phyloP scores from a whole-genome alignment of 2,329 filamentous ascomycete genomes.

The Fusarium poae region DNA sequence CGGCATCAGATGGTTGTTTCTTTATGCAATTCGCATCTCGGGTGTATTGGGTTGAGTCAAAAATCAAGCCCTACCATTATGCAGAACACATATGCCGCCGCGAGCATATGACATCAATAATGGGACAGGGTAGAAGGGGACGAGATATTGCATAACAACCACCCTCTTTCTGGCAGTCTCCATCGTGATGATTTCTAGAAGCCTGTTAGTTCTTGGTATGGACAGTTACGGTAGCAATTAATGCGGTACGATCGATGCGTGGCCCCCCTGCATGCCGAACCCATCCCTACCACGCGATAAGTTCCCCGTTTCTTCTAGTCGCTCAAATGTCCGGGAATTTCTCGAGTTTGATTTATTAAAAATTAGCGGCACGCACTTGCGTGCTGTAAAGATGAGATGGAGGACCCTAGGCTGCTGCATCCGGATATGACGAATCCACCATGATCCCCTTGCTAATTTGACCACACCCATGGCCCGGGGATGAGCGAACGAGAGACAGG shows the following conservation, averaged over 20 bases:
- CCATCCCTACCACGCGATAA: constrained; percentile 32
- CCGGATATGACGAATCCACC: constrained; percentile 25
- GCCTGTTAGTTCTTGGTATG: constrained; percentile 7
- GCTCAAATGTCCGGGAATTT: constrained; percentile 24
- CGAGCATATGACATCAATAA: constrained; percentile 2
- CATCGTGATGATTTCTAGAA: constrained; percentile 19
- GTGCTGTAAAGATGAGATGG: background rate
- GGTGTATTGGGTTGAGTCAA: constrained; percentile 26
- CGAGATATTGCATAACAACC: constrained; percentile 9
- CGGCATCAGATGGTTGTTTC: constrained; percentile 37
- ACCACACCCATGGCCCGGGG: constrained; percentile 27
- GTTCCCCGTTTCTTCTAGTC: constrained; percentile 11
- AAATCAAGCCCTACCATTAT: constrained; percentile 25
- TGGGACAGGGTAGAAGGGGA: background rate
- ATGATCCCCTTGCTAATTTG: constrained; percentile 40
- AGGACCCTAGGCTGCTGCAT: background rate
- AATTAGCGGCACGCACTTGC: constrained; percentile 9
- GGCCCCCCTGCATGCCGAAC: constrained; percentile 30
- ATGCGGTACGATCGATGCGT: constrained; percentile 39
- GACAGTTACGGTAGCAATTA: constrained; percentile 1
- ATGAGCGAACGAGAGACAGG: constrained; percentile 33
- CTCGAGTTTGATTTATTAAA: constrained; percentile 24
- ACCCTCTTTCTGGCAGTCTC: background rate
- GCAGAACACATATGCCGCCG: constrained; percentile 2
- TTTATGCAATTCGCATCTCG: constrained; percentile 33